Conservation (phyloP, 192 early-diverging fungal genomes). For the Backusella tarrabulga region DNA sequence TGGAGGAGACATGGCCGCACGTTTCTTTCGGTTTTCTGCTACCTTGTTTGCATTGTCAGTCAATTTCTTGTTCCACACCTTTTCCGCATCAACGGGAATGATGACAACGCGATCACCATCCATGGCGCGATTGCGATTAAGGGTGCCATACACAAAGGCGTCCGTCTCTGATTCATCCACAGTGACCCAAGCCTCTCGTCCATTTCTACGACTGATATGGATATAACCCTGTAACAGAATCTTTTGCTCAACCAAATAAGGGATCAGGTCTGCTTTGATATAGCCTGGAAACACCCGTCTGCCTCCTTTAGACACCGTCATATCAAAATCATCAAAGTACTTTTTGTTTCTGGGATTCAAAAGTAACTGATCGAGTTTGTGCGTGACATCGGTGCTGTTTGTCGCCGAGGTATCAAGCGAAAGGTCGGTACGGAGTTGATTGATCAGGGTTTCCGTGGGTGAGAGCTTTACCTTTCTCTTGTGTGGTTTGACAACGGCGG, state of each 20-base stretch:
- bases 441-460: background rate
- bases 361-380: background rate
- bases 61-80: slow-evolving; percentile 47
- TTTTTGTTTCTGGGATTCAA: background rate
- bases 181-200: slow-evolving; percentile 81
- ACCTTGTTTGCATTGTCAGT: slow-evolving; percentile 31
- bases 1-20: slow-evolving; percentile 20
- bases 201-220: slow-evolving; percentile 36
- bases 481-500: background rate
- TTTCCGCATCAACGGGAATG: slow-evolving; percentile 56
- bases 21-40: slow-evolving; percentile 39
- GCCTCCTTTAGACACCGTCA: background rate
- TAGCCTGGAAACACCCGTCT: background rate
- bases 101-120: slow-evolving; percentile 80
- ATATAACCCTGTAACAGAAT: background rate
- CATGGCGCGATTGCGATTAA: slow-evolving; percentile 72
- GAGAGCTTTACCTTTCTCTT: background rate
- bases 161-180: slow-evolving; percentile 64
- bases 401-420: background rate
- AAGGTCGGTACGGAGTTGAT: background rate
- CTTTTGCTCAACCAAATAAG: background rate
- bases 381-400: background rate
- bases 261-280: background rate
- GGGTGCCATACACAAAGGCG: slow-evolving; percentile 65
- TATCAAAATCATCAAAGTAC: background rate